Percentiles rank a stretch among this genome's conserved stretches.
Evolutionary conservation across 345 rosid genomes (phyloP).

Genomic region (Ceriops zippeliana): DNA sequence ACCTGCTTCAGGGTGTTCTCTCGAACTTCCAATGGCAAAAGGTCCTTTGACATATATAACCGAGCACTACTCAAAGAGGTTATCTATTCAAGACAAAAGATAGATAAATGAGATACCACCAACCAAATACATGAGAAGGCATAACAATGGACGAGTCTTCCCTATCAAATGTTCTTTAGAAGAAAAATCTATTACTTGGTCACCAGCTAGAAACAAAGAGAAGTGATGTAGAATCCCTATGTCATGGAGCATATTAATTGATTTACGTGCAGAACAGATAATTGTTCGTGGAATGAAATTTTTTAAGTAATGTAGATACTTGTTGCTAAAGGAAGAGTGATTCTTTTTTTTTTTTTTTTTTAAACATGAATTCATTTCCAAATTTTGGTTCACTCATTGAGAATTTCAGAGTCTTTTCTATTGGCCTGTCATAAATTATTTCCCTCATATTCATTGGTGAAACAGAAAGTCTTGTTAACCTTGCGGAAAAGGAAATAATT

Average conservation of each 20-base stretch:
- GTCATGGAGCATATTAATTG: not conserved
- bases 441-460: not conserved
- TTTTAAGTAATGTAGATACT: no score
- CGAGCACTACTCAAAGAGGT: slow-evolving; percentile 71
- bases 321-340: no score
- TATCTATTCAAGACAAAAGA: slow-evolving; percentile 51
- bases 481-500: no score
- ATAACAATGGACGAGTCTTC: not conserved
- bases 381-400: not conserved
- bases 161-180: not conserved
- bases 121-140: not conserved
- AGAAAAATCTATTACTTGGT: not conserved
- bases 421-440: not conserved
- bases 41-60: slow-evolving; percentile 71
- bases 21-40: slow-evolving; percentile 77
- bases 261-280: no score
- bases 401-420: not conserved
- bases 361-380: not conserved
- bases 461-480: no score
- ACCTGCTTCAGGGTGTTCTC: slow-evolving; percentile 85
- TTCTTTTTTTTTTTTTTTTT: no score
- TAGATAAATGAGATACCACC: slow-evolving; percentile 1
- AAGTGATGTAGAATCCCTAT: no score
- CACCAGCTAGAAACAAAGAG: not conserved
- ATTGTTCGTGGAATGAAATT: no score